These are phyloP conservation scores for Alloteropsis semialata DNA, from an alignment of 176 grass and related monocot genomes.

Conservation along the genomic window DNA sequence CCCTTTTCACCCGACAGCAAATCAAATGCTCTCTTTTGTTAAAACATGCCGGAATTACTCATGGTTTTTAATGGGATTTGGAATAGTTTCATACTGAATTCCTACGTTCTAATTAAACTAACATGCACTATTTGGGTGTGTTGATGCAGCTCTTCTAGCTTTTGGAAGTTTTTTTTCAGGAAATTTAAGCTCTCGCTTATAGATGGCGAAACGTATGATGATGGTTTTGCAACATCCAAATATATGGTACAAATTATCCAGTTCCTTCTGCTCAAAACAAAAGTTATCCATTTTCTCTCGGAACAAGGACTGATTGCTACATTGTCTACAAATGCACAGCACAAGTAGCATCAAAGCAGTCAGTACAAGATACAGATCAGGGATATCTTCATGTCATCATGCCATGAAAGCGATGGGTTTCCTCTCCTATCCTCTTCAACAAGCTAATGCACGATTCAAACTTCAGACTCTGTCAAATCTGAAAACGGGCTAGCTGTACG, in stretches of 20 bases:
- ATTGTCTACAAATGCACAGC: not conserved
- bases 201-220: not conserved
- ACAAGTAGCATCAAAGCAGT: not conserved
- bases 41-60: not conserved
- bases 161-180: not conserved
- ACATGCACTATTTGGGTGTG: no score
- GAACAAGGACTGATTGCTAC: not conserved
- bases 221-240: not conserved
- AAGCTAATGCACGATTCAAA: not conserved
- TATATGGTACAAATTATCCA: not conserved
- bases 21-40: not conserved
- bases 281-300: not conserved
- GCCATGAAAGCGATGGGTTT: not conserved
- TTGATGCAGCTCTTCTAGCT: no score
- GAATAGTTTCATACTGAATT: not conserved
- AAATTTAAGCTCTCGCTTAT: no score
- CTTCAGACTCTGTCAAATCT: not conserved
- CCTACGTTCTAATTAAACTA: not conserved
- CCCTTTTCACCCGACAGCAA: not conserved
- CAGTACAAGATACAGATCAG: not conserved
- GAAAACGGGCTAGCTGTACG: not conserved
- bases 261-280: not conserved
- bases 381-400: not conserved
- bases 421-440: not conserved
- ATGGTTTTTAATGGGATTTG: not conserved